These are phyloP conservation scores for Phytophthora fragariaefolia DNA, from an alignment of 352 stramenopile species.

Conservation along the genomic window DNA sequence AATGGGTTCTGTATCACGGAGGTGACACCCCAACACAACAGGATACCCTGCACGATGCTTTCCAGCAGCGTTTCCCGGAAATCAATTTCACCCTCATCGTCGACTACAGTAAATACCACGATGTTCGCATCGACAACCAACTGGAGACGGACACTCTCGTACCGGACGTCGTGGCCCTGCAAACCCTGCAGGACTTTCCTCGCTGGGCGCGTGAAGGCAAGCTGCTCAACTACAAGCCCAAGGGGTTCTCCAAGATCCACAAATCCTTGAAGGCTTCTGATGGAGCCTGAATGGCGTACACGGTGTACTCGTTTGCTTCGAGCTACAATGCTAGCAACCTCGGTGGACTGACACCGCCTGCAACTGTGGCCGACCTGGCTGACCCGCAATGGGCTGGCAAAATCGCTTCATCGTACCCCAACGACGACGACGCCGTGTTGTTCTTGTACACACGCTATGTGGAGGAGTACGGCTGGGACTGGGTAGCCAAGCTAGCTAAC, in stretches of 20 bases:
- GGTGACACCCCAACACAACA: constrained; percentile 45
- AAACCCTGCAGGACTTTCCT: constrained; percentile 54
- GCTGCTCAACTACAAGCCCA: constrained; percentile 54
- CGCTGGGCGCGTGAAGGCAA: constrained; percentile 28
- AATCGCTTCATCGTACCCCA: constrained; percentile 57
- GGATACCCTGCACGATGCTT: constrained; percentile 28
- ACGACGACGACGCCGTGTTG: constrained; percentile 57
- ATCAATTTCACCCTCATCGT: constrained; percentile 69
- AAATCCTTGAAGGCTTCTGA: constrained; percentile 35
- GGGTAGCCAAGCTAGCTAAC: constrained; percentile 46
- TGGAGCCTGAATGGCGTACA: constrained; percentile 47
- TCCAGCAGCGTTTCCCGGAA: constrained; percentile 41
- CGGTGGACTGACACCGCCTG: constrained; percentile 17
- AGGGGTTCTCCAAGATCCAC: constrained; percentile 59
- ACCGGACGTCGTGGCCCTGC: constrained; percentile 47
- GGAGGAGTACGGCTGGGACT: constrained; percentile 61
- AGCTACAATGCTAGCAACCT: constrained; percentile 40
- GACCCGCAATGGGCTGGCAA: constrained; percentile 42
- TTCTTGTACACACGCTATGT: constrained; percentile 54
- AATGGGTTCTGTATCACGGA: constrained; percentile 52
- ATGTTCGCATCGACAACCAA: constrained; percentile 69
- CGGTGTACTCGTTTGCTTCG: constrained; percentile 43
- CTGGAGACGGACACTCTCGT: constrained; percentile 52
- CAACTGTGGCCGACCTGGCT: constrained; percentile 29
- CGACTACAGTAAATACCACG: constrained; percentile 68